Conservation (phyloP, 768 basidiomycete genomes). For the Erythrobasidium yunnanense region DNA sequence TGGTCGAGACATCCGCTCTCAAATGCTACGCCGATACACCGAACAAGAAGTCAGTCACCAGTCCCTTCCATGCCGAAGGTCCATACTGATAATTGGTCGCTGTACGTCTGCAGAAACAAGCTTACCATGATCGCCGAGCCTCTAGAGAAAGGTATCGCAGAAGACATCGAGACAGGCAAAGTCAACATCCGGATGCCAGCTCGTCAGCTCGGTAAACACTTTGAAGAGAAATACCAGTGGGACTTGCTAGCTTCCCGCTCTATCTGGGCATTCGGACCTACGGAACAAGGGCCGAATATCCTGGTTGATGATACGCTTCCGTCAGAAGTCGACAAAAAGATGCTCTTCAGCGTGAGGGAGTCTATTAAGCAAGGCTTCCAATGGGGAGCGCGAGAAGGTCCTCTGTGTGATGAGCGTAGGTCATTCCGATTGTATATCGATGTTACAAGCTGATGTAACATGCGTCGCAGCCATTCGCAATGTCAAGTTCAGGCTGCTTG, state of each 20-base stretch:
- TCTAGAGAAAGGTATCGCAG: constrained; percentile 84
- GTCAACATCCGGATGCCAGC: constrained; percentile 90
- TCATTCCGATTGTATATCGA: constrained; percentile 31
- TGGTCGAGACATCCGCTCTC: constrained; percentile 88
- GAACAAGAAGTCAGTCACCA: constrained; percentile 79
- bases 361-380: constrained; percentile 99
- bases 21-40: constrained; percentile 99
- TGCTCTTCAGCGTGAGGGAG: constrained; percentile 77
- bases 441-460: neutral
- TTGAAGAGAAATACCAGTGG: constrained; percentile 96
- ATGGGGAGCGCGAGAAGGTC: constrained; percentile 96
- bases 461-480: constrained; percentile 73
- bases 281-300: constrained; percentile 86
- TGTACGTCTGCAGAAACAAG: constrained; percentile 73
- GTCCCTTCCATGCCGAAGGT: neutral
- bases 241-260: constrained; percentile 92
- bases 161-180: constrained; percentile 86
- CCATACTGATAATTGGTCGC: constrained; percentile 4
- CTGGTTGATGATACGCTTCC: constrained; percentile 92
- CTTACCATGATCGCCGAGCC: constrained; percentile 99
- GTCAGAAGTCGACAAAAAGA: constrained; percentile 90
- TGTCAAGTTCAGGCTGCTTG: constrained; percentile 91
- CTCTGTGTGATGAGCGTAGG: constrained; percentile 96
- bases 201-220: constrained; percentile 89
- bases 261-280: constrained; percentile 99